Percentiles rank a stretch among this genome's conserved stretches.
phyloP scores from a whole-genome alignment of 164 flowering plant species.

The Cinnamomum micranthum region DNA sequence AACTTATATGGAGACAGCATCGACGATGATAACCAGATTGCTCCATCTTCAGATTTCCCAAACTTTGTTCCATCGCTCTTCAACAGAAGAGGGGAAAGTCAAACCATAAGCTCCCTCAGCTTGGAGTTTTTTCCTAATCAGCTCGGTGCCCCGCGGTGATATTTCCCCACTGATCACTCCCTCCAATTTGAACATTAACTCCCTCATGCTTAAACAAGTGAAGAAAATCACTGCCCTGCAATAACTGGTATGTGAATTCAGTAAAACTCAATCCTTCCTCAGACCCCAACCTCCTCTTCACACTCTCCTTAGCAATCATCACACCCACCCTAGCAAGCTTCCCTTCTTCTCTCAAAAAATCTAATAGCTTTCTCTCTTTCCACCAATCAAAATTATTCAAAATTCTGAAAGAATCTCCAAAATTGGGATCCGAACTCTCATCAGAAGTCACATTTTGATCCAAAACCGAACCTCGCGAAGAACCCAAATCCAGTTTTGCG shows the following conservation, averaged over 20 bases:
- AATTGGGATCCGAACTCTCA: neutral
- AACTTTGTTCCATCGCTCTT: conserved; percentile 86
- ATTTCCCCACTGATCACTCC: conserved; percentile 90
- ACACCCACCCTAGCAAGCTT: conserved; percentile 62
- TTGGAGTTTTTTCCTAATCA: conserved; percentile 56
- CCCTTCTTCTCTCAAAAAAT: conserved; percentile 61
- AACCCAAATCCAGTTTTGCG: neutral
- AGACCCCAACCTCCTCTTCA: conserved; percentile 32
- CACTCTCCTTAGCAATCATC: conserved; percentile 30
- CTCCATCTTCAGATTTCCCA: conserved; percentile 86
- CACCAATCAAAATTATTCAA: conserved; percentile 86
- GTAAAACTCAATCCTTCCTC: conserved; percentile 30
- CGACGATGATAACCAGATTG: conserved; percentile 69
- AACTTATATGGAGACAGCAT: conserved; percentile 74
- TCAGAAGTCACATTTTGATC: no score
- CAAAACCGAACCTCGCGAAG: neutral
- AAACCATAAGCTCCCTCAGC: conserved; percentile 62
- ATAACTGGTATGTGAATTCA: conserved; percentile 65
- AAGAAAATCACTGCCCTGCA: conserved; percentile 41
- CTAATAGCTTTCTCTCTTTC: conserved; percentile 59
- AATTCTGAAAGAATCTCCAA: conserved; percentile 22
- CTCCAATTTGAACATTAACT: conserved; percentile 77
- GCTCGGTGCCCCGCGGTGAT: conserved; percentile 83
- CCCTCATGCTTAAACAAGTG: conserved; percentile 39
- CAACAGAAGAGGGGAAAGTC: conserved; percentile 75